Evolutionary conservation across 2,329 filamentous ascomycete species (phyloP), one percentile per base, ranked within the genome.

Genomic region (Alternaria sp.): DNA sequence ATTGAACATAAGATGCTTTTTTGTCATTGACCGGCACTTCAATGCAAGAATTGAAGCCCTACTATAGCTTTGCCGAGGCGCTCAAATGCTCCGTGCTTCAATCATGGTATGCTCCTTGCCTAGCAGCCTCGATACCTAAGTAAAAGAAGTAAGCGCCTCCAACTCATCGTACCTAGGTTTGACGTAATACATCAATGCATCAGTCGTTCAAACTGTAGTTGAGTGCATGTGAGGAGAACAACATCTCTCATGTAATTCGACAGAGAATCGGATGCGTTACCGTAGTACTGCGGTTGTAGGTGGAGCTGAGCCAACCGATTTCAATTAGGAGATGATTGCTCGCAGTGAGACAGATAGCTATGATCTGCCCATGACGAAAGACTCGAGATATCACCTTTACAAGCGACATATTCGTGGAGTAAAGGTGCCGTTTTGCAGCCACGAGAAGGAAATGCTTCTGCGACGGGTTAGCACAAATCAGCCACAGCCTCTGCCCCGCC

Each of bases 401-500:
- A 33, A 33, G 30, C 30, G 30, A 33, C 8, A 33, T 33, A 33
- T 33, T 33, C 30, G 30, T 41, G 37, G 37, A 41, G 37, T 41
- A 18, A 41, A 41, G 37, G 15, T 41, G 37, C 8, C 15, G 37
- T 41, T 41, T 18, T 18, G 37, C 37, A 41, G 37, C 37, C n/a
- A 41, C 37, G 21, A 25, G 33, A n/a, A 43, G 2, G 23, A 25
- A 33, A 14, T 23, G 30, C 20, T 23, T 37, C 54, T 28, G 14
- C 25, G 25, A 25, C 5, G 7, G 21, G 55, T 49, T 58, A 58
- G 58, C 7, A n/a, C 11, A 11, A 26, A 58, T 50, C 26, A 63
- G 60, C 60, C 60, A 63, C 56, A 55, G 20, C 5, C 10, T 23
- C 7, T 63, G 56, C 56, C 60, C 60, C 60, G 56, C 60, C 56